Evolutionary conservation across 2,329 filamentous ascomycete genomes (phyloP).

Genomic region (Colletotrichum tropicicola): DNA sequence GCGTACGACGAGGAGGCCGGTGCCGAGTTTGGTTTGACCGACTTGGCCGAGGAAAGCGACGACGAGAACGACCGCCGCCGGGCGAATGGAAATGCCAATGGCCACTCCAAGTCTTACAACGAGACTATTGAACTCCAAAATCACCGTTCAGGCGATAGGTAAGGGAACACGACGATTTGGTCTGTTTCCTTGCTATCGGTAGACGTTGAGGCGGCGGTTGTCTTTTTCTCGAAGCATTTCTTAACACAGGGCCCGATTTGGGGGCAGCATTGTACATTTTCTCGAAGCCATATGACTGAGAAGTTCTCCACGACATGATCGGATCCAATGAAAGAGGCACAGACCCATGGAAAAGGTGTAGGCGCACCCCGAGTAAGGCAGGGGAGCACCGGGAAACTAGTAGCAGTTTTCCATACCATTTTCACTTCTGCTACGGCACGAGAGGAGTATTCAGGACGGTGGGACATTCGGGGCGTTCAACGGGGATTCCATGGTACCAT

Average conservation of each 20-base stretch:
- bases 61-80: constrained; percentile 57
- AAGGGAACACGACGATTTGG: constrained; percentile 18
- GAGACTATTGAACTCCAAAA: constrained; percentile 61
- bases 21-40: constrained; percentile 77
- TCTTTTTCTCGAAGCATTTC: constrained; percentile 26
- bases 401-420: constrained; percentile 18
- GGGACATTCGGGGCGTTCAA: constrained; percentile 24
- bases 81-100: constrained; percentile 50
- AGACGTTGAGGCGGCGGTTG: constrained; percentile 11
- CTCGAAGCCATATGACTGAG: constrained; percentile 29
- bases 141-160: constrained; percentile 51
- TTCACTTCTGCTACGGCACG: constrained; percentile 23
- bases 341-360: constrained; percentile 27
- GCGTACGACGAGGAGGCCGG: constrained; percentile 88
- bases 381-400: constrained; percentile 14
- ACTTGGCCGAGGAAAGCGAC: constrained; percentile 81
- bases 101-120: constrained; percentile 47
- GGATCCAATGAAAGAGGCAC: constrained; percentile 29
- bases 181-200: constrained; percentile 10
- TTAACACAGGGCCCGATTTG: constrained; percentile 11
- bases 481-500: constrained; percentile 23
- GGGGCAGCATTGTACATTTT: constrained; percentile 31
- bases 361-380: constrained; percentile 13
- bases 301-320: constrained; percentile 31
- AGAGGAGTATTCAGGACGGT: constrained; percentile 25